Conservation (phyloP, 306 rosid species). For the Alnus glutinosa region DNA sequence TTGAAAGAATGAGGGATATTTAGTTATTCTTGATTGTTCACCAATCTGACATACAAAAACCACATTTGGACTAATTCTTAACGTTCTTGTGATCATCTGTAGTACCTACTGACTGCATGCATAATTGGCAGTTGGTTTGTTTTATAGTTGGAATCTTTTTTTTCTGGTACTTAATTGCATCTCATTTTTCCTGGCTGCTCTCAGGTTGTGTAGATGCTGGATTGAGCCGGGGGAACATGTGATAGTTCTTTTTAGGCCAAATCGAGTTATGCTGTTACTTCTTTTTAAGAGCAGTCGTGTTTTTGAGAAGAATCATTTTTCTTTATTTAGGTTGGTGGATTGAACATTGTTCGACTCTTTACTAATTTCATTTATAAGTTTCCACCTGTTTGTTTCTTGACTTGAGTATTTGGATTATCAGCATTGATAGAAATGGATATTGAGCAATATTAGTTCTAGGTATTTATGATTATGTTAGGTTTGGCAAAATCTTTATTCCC, state of each 20-base stretch:
- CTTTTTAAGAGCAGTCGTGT: conserved; percentile 21
- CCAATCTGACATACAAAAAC: too few species aligned
- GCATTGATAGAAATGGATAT: background rate
- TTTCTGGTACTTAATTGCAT: background rate
- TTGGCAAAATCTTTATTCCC: too few species aligned
- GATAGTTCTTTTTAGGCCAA: too few species aligned
- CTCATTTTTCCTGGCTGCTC: background rate
- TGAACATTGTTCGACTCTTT: conserved; percentile 15
- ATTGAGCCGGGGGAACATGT: background rate
- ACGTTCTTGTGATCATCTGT: background rate
- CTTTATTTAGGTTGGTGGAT: conserved; percentile 24
- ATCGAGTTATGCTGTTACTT: background rate
- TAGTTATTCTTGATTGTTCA: too few species aligned
- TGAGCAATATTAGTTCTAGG: background rate
- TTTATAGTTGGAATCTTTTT: background rate
- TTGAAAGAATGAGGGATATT: background rate
- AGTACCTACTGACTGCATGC: background rate
- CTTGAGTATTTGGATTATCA: background rate
- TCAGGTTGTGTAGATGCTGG: conserved; percentile 12
- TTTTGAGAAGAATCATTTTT: conserved; percentile 28
- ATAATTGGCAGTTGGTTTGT: background rate
- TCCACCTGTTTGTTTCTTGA: background rate
- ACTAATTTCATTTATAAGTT: background rate
- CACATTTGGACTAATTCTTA: too few species aligned
- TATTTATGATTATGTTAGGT: background rate